phyloP scores from a whole-genome alignment of 331 rosid species.

The Prunus yedoensis region DNA sequence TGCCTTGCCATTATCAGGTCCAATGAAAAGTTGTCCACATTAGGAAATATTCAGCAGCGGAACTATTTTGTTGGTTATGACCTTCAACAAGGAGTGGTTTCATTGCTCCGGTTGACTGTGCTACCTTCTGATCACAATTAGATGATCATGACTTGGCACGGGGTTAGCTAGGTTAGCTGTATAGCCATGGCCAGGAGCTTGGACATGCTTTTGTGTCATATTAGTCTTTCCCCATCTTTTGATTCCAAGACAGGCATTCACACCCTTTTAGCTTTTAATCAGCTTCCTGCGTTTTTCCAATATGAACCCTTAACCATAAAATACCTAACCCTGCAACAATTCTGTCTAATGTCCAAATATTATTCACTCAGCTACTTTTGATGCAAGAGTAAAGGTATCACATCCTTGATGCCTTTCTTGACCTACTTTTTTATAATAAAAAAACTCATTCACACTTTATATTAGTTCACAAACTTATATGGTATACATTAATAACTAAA shows the following conservation, averaged over 20 bases:
- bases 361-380: not conserved
- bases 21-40: conserved; percentile 7
- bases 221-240: not conserved
- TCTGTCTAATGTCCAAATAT: not conserved
- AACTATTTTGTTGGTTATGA: conserved; percentile 28
- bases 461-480: not conserved
- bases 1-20: conserved; percentile 22
- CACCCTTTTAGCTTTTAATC: not conserved
- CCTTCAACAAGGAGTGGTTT: conserved; percentile 25
- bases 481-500: not conserved
- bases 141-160: not conserved
- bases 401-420: not conserved
- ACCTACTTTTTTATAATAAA: too few relatives aligned
- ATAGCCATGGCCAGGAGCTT: not conserved
- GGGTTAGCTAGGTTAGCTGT: not conserved
- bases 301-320: too few relatives aligned
- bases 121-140: conserved; percentile 2
- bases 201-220: too few relatives aligned
- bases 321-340: too few relatives aligned
- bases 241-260: not conserved
- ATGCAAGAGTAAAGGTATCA: not conserved
- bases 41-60: conserved; percentile 22
- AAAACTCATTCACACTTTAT: too few relatives aligned
- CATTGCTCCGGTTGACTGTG: conserved; percentile 31
- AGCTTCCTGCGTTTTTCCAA: not conserved